Evolutionary conservation across 192 early-diverging fungal species (phyloP), one percentile per base, ranked within the genome.

Genomic region (Allomyces macrogynus): DNA sequence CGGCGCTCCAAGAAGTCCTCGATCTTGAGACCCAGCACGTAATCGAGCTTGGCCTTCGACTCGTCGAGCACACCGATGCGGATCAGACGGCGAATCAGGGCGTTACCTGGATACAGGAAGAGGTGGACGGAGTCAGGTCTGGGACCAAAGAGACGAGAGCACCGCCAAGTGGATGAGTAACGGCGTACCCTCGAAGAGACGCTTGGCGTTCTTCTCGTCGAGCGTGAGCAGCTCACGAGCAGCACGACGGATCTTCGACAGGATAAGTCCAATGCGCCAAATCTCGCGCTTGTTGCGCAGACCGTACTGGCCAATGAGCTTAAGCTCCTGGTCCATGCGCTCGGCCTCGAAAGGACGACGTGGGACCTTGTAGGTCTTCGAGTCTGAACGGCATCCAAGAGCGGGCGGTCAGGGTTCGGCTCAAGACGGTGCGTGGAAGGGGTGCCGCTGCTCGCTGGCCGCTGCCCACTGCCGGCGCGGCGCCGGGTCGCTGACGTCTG

Each of bases 201-300:
- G 93, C 68, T 89, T 86, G 71, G 95, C 89, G 78, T 95, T 91
- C 86, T 95, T 95, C 73, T 84, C 86, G 66, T 94, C 91, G 65
- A 96, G 82, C 66, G 90, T 96, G 70, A 98, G 82, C 68, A 98
- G 88, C 81, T 98, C 93, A 95, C 95, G 92, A 70, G 95, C 95
- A 69, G 95, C 95, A 96, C 95, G 95, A 85, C 95, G 95, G 73
- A 98, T 94, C 81, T 96, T 94, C 80, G 95, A 98, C 70, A 98
- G 86, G 71, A 89, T 90, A 78, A 85, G 87, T 70, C 88, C 91
- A 64, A 98, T 89, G 75, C 95, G 86, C 88, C 88, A 98, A 81
- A 98, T 92, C 82, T 98, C 95, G 71, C 89, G 89, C 89, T 96
- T 98, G 91, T 92, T 95, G 69, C 87, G 83, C 74, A 98, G 88